phyloP scores from a whole-genome alignment of 2,329 filamentous ascomycete genomes.

The Paramyrothecium roridum region DNA sequence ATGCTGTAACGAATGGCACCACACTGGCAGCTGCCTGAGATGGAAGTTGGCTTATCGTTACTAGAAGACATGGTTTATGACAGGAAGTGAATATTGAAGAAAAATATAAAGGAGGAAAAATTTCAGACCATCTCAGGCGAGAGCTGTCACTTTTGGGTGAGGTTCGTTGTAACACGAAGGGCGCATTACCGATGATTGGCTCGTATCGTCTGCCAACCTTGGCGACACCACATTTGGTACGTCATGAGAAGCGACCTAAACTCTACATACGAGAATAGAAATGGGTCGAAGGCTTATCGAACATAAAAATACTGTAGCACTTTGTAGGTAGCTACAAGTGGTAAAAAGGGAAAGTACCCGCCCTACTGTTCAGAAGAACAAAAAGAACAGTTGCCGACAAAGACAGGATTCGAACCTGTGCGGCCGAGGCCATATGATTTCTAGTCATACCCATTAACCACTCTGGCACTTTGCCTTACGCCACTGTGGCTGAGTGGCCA shows the following conservation, averaged over 20 bases:
- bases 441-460: constrained; percentile 11
- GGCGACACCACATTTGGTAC: neutral
- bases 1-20: neutral
- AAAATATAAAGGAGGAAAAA: too few species aligned
- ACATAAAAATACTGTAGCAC: too few species aligned
- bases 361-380: neutral
- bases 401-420: constrained; percentile 12
- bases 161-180: neutral
- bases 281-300: too few species aligned
- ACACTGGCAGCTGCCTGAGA: neutral
- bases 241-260: too few species aligned
- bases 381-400: neutral
- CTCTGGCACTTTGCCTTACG: constrained; percentile 8
- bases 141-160: neutral
- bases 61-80: neutral
- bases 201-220: neutral
- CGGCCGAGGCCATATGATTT: constrained; percentile 11
- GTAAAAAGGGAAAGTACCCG: neutral
- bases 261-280: too few species aligned
- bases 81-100: neutral
- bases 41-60: neutral
- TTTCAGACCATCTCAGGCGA: neutral
- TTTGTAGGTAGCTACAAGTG: too few species aligned
- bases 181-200: neutral
- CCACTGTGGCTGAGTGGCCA: neutral